Conservation (phyloP, 163 green algal genomes). For the Dunaliella salina region DNA sequence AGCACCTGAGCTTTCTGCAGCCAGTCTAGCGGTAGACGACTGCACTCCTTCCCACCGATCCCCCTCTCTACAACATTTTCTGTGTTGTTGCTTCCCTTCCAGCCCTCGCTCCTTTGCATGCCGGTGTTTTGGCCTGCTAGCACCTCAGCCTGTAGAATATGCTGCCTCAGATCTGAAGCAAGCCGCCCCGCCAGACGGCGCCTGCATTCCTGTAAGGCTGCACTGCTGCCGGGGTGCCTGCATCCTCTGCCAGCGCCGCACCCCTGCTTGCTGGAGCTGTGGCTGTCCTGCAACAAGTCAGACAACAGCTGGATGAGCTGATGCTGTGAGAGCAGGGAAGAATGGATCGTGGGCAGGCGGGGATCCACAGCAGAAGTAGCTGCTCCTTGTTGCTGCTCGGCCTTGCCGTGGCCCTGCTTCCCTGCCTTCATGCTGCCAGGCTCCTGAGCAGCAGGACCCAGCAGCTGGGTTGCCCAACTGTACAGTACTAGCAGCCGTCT, state of each 20-base stretch:
- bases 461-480: neutral
- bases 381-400: neutral
- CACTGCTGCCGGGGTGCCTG: neutral
- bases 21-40: neutral
- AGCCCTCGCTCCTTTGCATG: neutral
- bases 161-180: neutral
- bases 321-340: neutral
- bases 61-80: neutral
- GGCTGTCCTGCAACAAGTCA: neutral
- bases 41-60: neutral
- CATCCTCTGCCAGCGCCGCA: neutral
- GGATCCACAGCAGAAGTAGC: neutral
- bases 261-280: neutral
- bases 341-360: neutral
- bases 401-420: neutral
- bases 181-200: neutral
- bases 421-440: neutral
- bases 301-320: neutral
- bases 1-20: neutral
- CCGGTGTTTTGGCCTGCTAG: neutral
- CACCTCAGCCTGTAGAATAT: neutral
- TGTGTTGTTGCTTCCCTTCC: neutral
- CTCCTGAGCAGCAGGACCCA: neutral
- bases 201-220: neutral
- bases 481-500: neutral